Percentiles rank a stretch among this genome's conserved stretches.
phyloP scores from a whole-genome alignment of 768 basidiomycete species.

The Serendipita sp. region DNA sequence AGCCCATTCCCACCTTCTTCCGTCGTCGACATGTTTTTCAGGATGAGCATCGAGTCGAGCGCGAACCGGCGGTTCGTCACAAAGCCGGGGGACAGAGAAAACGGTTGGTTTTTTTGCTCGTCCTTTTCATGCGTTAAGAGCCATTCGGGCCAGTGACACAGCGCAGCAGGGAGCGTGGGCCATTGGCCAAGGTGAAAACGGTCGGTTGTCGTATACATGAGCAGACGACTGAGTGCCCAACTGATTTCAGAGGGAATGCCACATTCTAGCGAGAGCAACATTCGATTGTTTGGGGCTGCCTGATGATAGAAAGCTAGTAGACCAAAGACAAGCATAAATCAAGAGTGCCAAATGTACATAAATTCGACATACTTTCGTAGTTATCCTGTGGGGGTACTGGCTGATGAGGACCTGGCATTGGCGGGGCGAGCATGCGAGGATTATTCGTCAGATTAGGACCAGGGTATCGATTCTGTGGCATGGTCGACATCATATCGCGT shows the following conservation, averaged over 20 bases:
- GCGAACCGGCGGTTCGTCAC: slow-evolving; percentile 54
- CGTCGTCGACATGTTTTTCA: slow-evolving; percentile 68
- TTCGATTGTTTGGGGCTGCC: slow-evolving; percentile 59
- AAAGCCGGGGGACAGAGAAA: slow-evolving; percentile 36
- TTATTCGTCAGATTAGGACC: too few species aligned
- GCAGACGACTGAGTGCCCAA: slow-evolving; percentile 81
- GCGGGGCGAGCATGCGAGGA: too few species aligned
- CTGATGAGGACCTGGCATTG: too few species aligned
- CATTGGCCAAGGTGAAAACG: slow-evolving; percentile 54
- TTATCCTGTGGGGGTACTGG: too few species aligned
- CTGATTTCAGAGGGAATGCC: slow-evolving; percentile 67
- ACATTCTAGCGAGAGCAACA: slow-evolving; percentile 79
- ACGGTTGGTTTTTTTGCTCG: slow-evolving; percentile 19
- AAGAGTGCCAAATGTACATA: too few species aligned
- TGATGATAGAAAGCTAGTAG: too few species aligned
- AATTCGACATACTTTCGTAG: too few species aligned
- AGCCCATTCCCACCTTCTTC: slow-evolving; percentile 52
- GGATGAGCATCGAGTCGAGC: slow-evolving; percentile 68
- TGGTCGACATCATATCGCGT: too few species aligned
- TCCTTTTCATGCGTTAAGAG: slow-evolving; percentile 32
- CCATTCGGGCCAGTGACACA: slow-evolving; percentile 83
- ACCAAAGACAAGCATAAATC: too few species aligned
- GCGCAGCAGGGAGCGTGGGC: slow-evolving; percentile 65
- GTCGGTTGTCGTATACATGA: slow-evolving; percentile 66
- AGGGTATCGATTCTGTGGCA: too few species aligned